phyloP scores from a whole-genome alignment of 768 basidiomycete species.

The Collybia mongolica region DNA sequence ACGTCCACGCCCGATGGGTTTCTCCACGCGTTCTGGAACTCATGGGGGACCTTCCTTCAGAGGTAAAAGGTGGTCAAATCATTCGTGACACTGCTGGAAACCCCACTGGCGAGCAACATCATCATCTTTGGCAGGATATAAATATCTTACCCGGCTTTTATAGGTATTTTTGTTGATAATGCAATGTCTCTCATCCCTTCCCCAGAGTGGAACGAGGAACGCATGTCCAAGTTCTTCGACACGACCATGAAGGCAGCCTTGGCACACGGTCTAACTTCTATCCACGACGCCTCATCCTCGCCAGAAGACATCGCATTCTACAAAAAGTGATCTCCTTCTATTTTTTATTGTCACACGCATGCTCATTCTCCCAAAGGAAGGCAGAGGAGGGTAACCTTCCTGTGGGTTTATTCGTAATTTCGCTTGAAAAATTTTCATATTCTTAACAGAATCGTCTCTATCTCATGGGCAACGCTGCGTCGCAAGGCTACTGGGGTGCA shows the following conservation, averaged over 20 bases:
- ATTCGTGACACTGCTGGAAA: constrained; percentile 57
- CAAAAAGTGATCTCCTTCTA: constrained; percentile 44
- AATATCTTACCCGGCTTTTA: not conserved
- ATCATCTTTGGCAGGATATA: not conserved
- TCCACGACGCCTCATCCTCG: constrained; percentile 76
- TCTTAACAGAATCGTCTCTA: constrained; percentile 54
- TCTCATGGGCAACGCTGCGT: constrained; percentile 53
- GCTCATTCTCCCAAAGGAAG: constrained; percentile 41
- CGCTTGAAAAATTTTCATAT: not conserved
- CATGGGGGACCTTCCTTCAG: constrained; percentile 57
- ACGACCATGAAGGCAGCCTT: constrained; percentile 66
- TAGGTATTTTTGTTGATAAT: constrained; percentile 83
- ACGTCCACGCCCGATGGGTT: constrained; percentile 87
- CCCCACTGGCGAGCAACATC: constrained; percentile 56
- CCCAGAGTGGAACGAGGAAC: constrained; percentile 62
- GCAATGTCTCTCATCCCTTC: constrained; percentile 75
- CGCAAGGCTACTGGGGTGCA: constrained; percentile 65
- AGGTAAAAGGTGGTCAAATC: constrained; percentile 75
- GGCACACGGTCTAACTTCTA: constrained; percentile 76
- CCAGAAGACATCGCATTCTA: constrained; percentile 61
- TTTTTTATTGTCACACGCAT: not conserved
- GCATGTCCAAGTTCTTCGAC: constrained; percentile 59
- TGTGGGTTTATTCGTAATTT: constrained; percentile 35
- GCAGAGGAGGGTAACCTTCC: constrained; percentile 70
- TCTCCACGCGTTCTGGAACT: constrained; percentile 68